Conservation (phyloP, 78 protist genomes). For the Dictyostelium citrinum region DNA sequence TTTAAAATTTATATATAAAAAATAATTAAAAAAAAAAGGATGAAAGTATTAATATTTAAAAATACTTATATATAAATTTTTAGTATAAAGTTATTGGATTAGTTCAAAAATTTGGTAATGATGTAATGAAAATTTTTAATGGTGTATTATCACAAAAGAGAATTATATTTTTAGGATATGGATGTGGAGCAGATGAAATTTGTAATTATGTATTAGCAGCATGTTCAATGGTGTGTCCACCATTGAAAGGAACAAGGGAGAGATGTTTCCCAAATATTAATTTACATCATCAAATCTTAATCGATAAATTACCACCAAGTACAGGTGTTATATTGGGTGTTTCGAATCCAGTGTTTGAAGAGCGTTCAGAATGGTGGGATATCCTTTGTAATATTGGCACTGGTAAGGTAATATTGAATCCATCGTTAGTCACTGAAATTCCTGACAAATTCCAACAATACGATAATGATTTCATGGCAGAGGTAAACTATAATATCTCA, state of each 20-base stretch:
- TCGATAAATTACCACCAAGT: not conserved
- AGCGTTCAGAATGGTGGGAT: constrained; percentile 89
- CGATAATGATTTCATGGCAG: constrained; percentile 77
- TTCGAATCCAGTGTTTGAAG: constrained; percentile 88
- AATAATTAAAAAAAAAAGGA: not conserved
- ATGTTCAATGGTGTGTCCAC: constrained; percentile 85
- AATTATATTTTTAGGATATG: constrained; percentile 86
- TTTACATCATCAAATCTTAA: constrained; percentile 76
- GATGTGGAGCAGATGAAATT: constrained; percentile 78
- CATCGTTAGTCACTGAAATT: constrained; percentile 23
- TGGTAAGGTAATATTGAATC: constrained; percentile 81
- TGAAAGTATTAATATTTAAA: not conserved
- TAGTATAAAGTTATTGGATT: constrained; percentile 75
- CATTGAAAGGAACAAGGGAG: constrained; percentile 73
- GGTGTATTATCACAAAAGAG: constrained; percentile 86
- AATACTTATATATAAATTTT: not conserved
- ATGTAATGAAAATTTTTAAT: constrained; percentile 86
- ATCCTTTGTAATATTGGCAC: constrained; percentile 84
- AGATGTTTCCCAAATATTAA: constrained; percentile 86
- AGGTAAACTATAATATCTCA: constrained; percentile 64
- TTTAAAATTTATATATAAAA: not conserved
- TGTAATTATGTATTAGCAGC: constrained; percentile 82
- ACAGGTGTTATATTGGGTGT: constrained; percentile 88
- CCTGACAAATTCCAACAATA: constrained; percentile 55
- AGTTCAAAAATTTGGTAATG: constrained; percentile 77